Base-by-base conservation (phyloP, 495 filamentous ascomycete species). In the Venustampulla echinocandica region DNA sequence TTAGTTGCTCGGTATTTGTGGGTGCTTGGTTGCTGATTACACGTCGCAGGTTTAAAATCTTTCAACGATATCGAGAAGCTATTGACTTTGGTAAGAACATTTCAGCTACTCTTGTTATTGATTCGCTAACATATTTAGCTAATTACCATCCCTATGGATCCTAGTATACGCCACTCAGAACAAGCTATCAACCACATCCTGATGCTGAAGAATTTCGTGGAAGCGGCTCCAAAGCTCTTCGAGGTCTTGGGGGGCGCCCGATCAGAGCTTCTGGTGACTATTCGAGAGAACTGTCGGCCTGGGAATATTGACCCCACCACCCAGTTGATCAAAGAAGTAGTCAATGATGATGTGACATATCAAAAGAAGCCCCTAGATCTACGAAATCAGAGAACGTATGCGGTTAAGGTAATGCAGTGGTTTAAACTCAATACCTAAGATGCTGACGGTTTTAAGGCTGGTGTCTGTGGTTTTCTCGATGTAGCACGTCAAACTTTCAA, bases 331-430 rank as follows among this genome's bases (percentile, higher is more conserved):
- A 66, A 77, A 38, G 61, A 67, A 21, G 80, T 78, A 0, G 82
- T 98, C 52, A 94, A 97, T 47, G 77, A 85, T 38, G 83, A 92
- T 61, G 82, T 85, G 1, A 74, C 71, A 2, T 94, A 84, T 56
- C 81, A 86, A 52, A 86, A 75, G 40, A 77, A 79, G 32, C 86
- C 92, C 2, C 73, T 97, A 9, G 92, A 95, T 49, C 68, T 94
- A 43, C 77, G 89, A 42, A 93, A 96, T 55, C 93, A 98, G 61
- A 73, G 92, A 39, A 88, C 86, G 10, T 95, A 94, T 65, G 92
- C 92, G 42, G 79, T 98, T 28, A 92, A 84, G 70, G 87, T 87
- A 54, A 47, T 53, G 3, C 13, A 18, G 5, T 2, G 0, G 21
- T 28, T 7, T 13, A 36, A 17, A 6, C 20, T 38, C 54, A 5